These are phyloP conservation scores for Dactylellina drechsleri DNA, from an alignment of 2,329 filamentous ascomycete species.

Conservation along the genomic window DNA sequence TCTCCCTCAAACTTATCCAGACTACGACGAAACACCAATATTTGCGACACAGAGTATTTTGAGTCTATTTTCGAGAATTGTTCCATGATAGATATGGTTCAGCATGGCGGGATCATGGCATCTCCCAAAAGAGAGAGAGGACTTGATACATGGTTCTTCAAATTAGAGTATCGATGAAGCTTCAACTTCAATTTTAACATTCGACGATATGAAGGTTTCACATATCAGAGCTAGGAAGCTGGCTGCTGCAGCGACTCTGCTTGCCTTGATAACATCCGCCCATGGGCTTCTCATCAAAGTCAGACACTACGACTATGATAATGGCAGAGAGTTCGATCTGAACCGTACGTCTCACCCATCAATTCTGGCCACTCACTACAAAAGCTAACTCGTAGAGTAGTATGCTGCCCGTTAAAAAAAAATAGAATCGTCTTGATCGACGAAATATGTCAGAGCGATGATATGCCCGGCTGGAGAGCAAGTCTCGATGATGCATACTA, in stretches of 20 bases:
- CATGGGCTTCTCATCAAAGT: conserved; percentile 33
- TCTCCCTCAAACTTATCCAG: too few species aligned
- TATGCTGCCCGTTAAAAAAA: conserved; percentile 38
- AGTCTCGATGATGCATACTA: conserved; percentile 2
- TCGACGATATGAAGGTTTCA: too few species aligned
- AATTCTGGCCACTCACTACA: too few species aligned
- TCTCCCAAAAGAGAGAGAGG: too few species aligned
- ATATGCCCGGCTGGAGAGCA: conserved; percentile 37
- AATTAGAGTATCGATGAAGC: too few species aligned
- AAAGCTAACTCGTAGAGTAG: conserved; percentile 15
- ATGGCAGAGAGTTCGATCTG: conserved; percentile 7
- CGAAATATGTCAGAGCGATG: conserved; percentile 30
- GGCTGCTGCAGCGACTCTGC: background rate
- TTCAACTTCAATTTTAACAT: too few species aligned
- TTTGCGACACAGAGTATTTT: background rate
- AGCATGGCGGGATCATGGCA: too few species aligned
- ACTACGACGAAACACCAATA: too few species aligned
- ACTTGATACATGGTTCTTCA: too few species aligned
- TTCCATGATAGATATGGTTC: background rate
- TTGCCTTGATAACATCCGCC: background rate
- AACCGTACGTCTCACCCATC: conserved; percentile 24
- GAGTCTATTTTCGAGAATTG: background rate
- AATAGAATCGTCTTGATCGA: conserved; percentile 26
- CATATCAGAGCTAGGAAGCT: background rate
- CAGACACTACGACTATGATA: conserved; percentile 19